These are phyloP conservation scores for Galeopsis tetrahit DNA, from an alignment of 257 asterid species.

Conservation along the genomic window DNA sequence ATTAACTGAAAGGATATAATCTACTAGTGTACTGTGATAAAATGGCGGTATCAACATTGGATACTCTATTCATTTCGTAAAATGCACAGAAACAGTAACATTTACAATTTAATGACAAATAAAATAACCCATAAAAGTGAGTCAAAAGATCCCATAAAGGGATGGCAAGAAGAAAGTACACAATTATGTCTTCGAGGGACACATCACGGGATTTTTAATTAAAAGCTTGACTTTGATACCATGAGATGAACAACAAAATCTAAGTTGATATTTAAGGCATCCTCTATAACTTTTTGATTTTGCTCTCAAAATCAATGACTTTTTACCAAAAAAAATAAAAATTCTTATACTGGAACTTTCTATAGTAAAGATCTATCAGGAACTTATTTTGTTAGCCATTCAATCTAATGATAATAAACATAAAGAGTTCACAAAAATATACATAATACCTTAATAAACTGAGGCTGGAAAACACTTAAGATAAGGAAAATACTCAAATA, in stretches of 20 bases:
- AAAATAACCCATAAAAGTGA: neutral
- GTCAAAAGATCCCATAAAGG: neutral
- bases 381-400: constrained; percentile 7
- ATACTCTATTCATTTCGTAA: neutral
- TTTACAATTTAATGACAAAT: neutral
- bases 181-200: neutral
- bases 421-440: neutral
- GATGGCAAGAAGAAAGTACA: neutral
- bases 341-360: neutral
- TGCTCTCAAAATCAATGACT: neutral
- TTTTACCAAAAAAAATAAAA: neutral
- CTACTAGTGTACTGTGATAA: neutral
- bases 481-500: neutral
- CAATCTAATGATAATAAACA: neutral
- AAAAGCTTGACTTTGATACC: neutral
- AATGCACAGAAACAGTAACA: neutral
- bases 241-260: neutral
- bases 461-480: neutral
- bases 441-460: neutral
- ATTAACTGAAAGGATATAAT: neutral
- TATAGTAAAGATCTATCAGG: neutral
- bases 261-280: neutral
- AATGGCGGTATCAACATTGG: neutral
- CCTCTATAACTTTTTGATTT: neutral
- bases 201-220: neutral